Evolutionary conservation across 1,284 basidiomycete genomes (phyloP).

Genomic region (Rhodofomes roseus): DNA sequence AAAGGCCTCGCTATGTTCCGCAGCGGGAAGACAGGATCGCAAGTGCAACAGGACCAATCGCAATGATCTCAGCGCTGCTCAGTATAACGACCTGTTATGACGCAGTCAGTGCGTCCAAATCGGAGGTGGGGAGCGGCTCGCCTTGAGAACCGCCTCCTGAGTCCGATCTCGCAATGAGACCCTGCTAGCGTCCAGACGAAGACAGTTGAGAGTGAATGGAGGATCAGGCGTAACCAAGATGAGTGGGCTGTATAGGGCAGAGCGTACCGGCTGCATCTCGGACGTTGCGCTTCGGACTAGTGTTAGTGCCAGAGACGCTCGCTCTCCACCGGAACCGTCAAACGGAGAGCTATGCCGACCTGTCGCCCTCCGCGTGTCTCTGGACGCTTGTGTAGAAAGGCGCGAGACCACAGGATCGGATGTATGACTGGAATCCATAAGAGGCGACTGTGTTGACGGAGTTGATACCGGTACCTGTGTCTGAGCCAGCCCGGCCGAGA

Average conservation of each 20-base stretch:
- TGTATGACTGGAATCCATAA: no score
- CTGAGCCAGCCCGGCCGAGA: neutral
- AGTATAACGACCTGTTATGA: neutral
- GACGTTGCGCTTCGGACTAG: slow-evolving; percentile 1
- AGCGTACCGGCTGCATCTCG: neutral
- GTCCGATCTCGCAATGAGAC: no score
- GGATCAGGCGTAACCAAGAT: neutral
- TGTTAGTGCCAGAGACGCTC: neutral
- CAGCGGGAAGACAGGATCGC: neutral
- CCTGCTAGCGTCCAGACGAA: neutral
- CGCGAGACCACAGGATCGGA: neutral
- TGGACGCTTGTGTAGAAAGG: neutral
- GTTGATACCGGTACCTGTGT: neutral
- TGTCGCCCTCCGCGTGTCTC: neutral
- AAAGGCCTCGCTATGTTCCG: neutral
- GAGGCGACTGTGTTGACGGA: neutral
- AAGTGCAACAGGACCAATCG: neutral
- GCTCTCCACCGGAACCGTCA: neutral
- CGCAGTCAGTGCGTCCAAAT: neutral
- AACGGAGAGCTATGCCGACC: neutral
- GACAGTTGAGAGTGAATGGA: neutral
- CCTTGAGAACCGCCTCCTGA: neutral
- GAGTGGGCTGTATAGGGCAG: neutral
- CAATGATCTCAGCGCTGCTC: neutral
- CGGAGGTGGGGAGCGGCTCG: neutral